Conservation (phyloP, 805 yeast species). For the Wickerhamiella nectarea region DNA sequence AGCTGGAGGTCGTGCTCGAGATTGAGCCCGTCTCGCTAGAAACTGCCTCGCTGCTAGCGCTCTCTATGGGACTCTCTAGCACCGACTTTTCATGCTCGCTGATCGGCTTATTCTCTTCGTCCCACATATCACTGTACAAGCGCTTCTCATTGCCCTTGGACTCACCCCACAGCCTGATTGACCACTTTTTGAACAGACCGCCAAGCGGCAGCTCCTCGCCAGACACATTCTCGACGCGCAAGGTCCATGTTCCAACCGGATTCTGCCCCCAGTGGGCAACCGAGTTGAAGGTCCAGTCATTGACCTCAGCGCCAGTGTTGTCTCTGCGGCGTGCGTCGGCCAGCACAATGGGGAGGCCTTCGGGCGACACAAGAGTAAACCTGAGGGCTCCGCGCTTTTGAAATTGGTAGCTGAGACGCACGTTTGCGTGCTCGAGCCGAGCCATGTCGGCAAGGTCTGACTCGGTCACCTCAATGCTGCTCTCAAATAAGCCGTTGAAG, state of each 20-base stretch:
- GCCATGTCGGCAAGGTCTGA: conserved; percentile 41
- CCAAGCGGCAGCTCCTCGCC: conserved; percentile 1
- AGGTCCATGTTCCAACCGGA: conserved; percentile 71
- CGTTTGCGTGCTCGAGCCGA: conserved; percentile 72
- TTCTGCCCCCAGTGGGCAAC: conserved; percentile 97
- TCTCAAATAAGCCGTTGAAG: conserved; percentile 18
- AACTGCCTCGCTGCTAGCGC: not conserved
- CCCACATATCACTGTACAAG: conserved; percentile 28
- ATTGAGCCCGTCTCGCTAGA: too few relatives aligned
- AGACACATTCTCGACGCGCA: conserved; percentile 39
- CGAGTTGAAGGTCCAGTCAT: conserved; percentile 83
- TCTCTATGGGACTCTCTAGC: not conserved
- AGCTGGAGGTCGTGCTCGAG: too few relatives aligned
- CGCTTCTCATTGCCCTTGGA: conserved; percentile 50
- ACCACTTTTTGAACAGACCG: conserved; percentile 49
- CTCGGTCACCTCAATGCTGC: conserved; percentile 34
- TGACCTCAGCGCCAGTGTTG: conserved; percentile 41
- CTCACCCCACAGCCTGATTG: conserved; percentile 72
- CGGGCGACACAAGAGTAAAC: conserved; percentile 57
- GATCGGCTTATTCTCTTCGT: conserved; percentile 7
- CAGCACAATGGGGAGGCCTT: conserved; percentile 56
- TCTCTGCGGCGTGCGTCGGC: conserved; percentile 59
- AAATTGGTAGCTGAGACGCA: conserved; percentile 58
- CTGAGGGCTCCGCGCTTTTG: conserved; percentile 55
- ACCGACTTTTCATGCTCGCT: not conserved